A percentile compares a stretch with the other conserved stretches of the same genome.
Evolutionary conservation across 345 rosid genomes (phyloP).

Genomic region (Triadica sebifera): DNA sequence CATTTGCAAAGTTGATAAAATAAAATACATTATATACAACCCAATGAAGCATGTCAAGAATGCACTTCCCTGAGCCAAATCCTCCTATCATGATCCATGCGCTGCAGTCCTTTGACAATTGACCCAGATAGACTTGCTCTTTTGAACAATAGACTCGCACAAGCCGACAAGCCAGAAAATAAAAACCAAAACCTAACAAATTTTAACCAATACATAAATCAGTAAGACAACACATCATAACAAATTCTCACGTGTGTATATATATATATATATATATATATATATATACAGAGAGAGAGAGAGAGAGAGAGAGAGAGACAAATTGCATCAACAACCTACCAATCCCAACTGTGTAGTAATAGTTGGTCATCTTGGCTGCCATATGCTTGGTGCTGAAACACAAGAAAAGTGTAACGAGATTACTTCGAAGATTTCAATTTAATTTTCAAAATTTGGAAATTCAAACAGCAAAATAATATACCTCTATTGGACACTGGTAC

Average conservation of each 20-base stretch:
- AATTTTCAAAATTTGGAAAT: too few species aligned
- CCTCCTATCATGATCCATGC: neutral
- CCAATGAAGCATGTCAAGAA: slow-evolving; percentile 8
- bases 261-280: too few species aligned
- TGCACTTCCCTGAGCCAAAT: slow-evolving; percentile 6
- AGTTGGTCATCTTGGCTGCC: slow-evolving; percentile 66
- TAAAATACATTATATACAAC: slow-evolving; percentile 27
- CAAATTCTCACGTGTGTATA: too few species aligned
- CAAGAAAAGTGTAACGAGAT: neutral
- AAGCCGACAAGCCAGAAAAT: slow-evolving; percentile 11
- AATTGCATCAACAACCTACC: slow-evolving; percentile 12
- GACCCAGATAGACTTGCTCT: slow-evolving; percentile 14
- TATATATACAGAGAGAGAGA: too few species aligned
- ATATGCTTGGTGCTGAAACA: slow-evolving; percentile 48
- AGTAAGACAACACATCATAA: neutral
- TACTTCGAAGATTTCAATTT: too few species aligned
- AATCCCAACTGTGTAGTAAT: neutral
- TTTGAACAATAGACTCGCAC: slow-evolving; percentile 24
- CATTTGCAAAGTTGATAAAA: slow-evolving; percentile 27
- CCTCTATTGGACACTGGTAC: slow-evolving; percentile 53
- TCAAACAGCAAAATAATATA: slow-evolving; percentile 1
- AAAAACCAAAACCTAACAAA: slow-evolving; percentile 19
- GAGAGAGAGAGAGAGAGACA: too few species aligned
- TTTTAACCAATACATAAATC: neutral
- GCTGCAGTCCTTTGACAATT: neutral